Base-by-base conservation (phyloP, 2,329 filamentous ascomycete genomes). In the Plenodomus biglobosus region DNA sequence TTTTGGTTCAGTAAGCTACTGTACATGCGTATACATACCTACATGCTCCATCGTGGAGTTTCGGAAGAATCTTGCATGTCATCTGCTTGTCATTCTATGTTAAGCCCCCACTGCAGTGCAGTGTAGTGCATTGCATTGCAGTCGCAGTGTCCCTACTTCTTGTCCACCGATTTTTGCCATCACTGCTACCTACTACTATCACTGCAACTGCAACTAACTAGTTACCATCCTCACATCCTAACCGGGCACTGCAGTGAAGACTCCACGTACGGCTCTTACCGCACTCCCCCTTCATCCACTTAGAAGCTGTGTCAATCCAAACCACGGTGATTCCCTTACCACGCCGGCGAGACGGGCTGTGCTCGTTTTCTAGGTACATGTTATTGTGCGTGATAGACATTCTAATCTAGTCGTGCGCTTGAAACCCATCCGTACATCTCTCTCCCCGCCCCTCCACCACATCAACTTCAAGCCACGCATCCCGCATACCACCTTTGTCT, bases 351-450 rank as follows among this genome's bases (percentile, higher is more conserved):
- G 6, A 15, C 6, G 15, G 27, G 27, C 27, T 32, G 27, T 32
- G 27, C 35, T 24, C 35, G 36, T 45, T 48, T 16, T 48, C 48
- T 43, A 51, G 51, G 46, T 44, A 41, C 51, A 43, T 50, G 16
- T 13, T 15, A 32, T 15, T 3, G 22, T 24, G 11, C 22, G 11
- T 24, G 22, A 17, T n/a, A n/a, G n/a, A n/a, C n/a, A n/a, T n/a
- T n/a, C n/a, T n/a, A n/a, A n/a, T n/a, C n/a, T n/a, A n/a, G n/a
- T n/a, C n/a, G n/a, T n/a, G n/a, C n/a, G n/a, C 27, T 32, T 52
- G 52, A 54, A 42, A 54, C 52, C 38, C 38, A 13, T 21, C 52
- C 52, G 52, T 30, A 45, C 39, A 53, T 27, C n/a, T 39, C 16
- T 20, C 4, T 10, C 38, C 8, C 21, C 44, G 32, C 37, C 51